These are phyloP conservation scores for Penicillium sp. DNA, from an alignment of 2,329 filamentous ascomycete genomes.

Conservation along the genomic window DNA sequence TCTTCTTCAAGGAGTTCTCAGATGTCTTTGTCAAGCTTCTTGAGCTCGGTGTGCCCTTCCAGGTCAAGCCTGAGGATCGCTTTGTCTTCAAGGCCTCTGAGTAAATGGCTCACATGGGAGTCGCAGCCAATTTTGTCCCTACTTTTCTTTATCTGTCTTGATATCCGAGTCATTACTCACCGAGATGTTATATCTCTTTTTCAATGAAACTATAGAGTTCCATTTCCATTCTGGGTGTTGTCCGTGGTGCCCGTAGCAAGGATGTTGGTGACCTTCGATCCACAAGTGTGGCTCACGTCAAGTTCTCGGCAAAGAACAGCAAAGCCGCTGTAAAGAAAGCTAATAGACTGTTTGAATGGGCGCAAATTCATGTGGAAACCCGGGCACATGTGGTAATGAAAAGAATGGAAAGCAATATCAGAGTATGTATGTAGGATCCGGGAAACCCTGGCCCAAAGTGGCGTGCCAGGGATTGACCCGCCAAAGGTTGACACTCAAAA, in stretches of 20 bases:
- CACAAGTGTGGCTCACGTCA: no score
- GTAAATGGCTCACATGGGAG: constrained; percentile 24
- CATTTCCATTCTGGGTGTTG: not conserved
- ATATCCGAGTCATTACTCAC: constrained; percentile 24
- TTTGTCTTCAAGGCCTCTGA: constrained; percentile 66
- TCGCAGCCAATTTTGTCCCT: not conserved
- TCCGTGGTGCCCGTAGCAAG: not conserved
- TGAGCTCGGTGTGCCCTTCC: constrained; percentile 91
- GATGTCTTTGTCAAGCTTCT: constrained; percentile 79
- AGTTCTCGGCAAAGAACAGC: no score
- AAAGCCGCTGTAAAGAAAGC: not conserved
- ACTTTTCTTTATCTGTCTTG: constrained; percentile 15
- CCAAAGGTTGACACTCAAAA: constrained; percentile 2
- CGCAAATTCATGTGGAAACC: no score
- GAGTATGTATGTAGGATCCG: not conserved
- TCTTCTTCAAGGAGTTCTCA: constrained; percentile 92
- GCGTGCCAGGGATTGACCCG: constrained; percentile 3
- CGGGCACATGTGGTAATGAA: not conserved
- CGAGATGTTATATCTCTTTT: not conserved
- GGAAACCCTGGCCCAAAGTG: constrained; percentile 2
- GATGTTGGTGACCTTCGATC: no score
- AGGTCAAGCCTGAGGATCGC: constrained; percentile 60
- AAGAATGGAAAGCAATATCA: not conserved
- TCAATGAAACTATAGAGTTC: not conserved
- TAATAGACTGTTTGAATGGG: no score